These are phyloP conservation scores for Auxenochlorella protothecoides DNA, from an alignment of 139 green algal species.

Conservation along the genomic window DNA sequence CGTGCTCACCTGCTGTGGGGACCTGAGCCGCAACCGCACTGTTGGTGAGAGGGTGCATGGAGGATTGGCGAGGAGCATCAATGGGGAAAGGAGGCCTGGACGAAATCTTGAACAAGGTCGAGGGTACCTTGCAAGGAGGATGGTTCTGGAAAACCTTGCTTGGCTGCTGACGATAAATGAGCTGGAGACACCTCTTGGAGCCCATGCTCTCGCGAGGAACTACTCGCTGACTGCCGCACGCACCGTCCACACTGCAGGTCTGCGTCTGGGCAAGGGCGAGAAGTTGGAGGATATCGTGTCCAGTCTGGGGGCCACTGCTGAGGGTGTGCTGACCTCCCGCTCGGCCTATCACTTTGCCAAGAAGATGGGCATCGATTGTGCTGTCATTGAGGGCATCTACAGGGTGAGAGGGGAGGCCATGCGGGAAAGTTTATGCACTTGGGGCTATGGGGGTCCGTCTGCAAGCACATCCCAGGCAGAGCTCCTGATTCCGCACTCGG, in stretches of 20 bases:
- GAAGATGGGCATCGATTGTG: conserved; percentile 52
- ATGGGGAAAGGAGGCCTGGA: too few species aligned
- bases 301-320: conserved; percentile 60
- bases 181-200: neutral
- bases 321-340: conserved; percentile 67
- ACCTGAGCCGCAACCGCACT: conserved; percentile 47
- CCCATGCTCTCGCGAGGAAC: neutral
- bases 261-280: conserved; percentile 49
- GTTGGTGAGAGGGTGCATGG: conserved; percentile 7
- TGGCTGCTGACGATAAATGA: neutral
- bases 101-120: neutral
- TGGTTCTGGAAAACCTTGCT: neutral
- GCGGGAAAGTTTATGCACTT: too few species aligned
- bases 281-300: conserved; percentile 34
- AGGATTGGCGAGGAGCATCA: neutral
- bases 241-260: neutral
- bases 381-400: conserved; percentile 77
- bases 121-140: neutral
- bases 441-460: too few species aligned
- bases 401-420: conserved; percentile 27
- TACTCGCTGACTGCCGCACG: neutral
- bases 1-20: conserved; percentile 72
- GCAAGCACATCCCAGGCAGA: too few species aligned
- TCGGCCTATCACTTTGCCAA: conserved; percentile 40
- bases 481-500: too few species aligned